Evolutionary conservation across 495 filamentous ascomycete species (phyloP), one percentile per base, ranked within the genome.

Genomic region (Trichoderma gamsii): DNA sequence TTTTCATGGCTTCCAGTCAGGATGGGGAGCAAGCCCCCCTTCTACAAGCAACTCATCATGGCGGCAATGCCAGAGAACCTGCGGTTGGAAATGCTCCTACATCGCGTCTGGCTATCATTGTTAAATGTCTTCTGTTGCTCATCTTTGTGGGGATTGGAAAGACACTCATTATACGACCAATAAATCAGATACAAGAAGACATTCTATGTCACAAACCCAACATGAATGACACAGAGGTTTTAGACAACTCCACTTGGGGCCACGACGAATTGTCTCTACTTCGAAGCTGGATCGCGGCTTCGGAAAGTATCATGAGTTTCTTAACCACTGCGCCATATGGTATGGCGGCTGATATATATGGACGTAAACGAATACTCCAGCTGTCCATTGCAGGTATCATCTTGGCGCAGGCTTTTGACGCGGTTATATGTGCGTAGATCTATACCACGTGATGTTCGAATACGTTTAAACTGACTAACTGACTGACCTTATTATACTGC

Each of bases 321-420:
- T 52, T 52, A 52, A 52, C 49, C 18, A n/a, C 49, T 52, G 49
- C 49, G 49, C 49, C 49, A 21, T 52, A 3, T 52, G 49, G 49
- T 52, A 52, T 52, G 49, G 49, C 49, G 49, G 49, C 49, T 23
- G 49, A 52, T 25, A 21, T 52, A 52, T 52, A 52, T 52, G 49
- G 49, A 52, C 49, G 49, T 52, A 52, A 52, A 52, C 49, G 49
- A 52, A 52, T 7, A 25, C 49, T 52, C 49, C 49, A 52, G 18
- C 2, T 52, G 49, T n/a, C 18, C 49, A 52, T 52, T 52, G 18
- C 49, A 52, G 49, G 49, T 25, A 52, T n/a, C 18, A 52, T 52
- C 8, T 52, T 52, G 18, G 49, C 49, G n/a, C 49, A 52, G 49
- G 18, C 49, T 25, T 52, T 52, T 52, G 18, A 52, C 49, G 49